Evolutionary conservation across 106 monocot species (phyloP).

Genomic region (Dendrobium catenatum): DNA sequence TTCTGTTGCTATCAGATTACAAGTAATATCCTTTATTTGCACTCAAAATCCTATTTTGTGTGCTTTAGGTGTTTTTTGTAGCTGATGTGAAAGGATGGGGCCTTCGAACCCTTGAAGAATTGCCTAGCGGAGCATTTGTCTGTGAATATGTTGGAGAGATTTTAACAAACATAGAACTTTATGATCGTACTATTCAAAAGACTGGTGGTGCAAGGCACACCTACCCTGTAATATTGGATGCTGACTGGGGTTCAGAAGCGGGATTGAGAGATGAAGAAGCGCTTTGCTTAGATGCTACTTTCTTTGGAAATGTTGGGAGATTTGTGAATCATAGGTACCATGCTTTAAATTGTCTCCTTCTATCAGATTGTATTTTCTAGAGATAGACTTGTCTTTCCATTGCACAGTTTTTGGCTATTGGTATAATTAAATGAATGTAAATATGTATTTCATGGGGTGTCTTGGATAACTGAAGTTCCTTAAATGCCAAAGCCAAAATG

Average conservation of each 20-base stretch:
- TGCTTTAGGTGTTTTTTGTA: conserved; percentile 66
- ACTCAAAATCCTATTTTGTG: neutral
- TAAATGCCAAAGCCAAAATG: neutral
- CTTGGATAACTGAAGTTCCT: neutral
- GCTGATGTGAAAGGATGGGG: conserved; percentile 85
- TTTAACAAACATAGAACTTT: conserved; percentile 74
- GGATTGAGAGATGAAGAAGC: conserved; percentile 91
- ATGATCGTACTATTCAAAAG: conserved; percentile 57
- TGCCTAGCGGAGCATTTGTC: conserved; percentile 80
- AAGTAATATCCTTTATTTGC: neutral
- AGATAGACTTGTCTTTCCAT: neutral
- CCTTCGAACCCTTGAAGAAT: conserved; percentile 48
- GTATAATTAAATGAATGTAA: neutral
- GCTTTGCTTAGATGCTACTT: conserved; percentile 89
- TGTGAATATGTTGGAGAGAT: conserved; percentile 95
- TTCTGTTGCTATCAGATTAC: neutral
- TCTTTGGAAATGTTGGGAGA: conserved; percentile 88
- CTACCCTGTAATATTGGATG: conserved; percentile 78
- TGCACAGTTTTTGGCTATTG: neutral
- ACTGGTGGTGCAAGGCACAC: conserved; percentile 56
- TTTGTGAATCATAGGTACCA: conserved; percentile 91
- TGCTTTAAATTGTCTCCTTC: neutral
- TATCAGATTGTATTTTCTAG: neutral
- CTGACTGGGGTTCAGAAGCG: conserved; percentile 86
- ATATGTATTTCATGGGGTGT: neutral